phyloP scores from a whole-genome alignment of 2,329 filamentous ascomycete genomes.

The Aspergillus sp. region DNA sequence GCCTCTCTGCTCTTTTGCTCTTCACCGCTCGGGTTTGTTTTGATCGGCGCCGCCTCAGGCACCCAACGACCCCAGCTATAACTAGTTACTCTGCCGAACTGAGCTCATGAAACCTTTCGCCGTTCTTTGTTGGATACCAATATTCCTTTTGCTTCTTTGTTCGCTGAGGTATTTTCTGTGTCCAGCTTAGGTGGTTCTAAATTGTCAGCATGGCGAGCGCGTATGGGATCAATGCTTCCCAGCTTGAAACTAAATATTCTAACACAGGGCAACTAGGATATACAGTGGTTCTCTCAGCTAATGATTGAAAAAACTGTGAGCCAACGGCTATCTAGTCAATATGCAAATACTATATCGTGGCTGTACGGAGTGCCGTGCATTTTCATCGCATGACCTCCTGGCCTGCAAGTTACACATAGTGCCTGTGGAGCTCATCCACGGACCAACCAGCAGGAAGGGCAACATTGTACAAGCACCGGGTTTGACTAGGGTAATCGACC shows the following conservation, averaged over 20 bases:
- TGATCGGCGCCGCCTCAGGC: slow-evolving; percentile 11
- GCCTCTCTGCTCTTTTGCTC: neutral
- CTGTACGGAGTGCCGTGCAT: neutral
- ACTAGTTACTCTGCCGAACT: neutral
- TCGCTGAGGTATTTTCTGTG: neutral
- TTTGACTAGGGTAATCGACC: neutral
- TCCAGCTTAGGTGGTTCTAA: too few relatives aligned
- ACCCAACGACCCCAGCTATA: slow-evolving; percentile 1
- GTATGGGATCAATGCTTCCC: neutral
- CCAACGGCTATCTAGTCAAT: neutral
- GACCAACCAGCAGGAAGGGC: neutral
- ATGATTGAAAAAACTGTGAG: neutral
- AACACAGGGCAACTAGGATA: neutral
- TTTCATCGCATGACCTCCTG: neutral
- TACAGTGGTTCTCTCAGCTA: neutral
- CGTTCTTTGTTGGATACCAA: neutral
- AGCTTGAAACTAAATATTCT: neutral
- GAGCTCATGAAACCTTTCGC: neutral
- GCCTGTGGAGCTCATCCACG: neutral
- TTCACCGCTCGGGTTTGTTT: slow-evolving; percentile 14
- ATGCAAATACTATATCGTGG: neutral
- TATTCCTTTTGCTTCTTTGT: neutral
- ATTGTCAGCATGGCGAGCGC: neutral
- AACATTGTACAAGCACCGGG: neutral
- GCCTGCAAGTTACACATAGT: neutral